Conservation (phyloP, 2,329 filamentous ascomycete genomes). For the Trichoderma gracile region DNA sequence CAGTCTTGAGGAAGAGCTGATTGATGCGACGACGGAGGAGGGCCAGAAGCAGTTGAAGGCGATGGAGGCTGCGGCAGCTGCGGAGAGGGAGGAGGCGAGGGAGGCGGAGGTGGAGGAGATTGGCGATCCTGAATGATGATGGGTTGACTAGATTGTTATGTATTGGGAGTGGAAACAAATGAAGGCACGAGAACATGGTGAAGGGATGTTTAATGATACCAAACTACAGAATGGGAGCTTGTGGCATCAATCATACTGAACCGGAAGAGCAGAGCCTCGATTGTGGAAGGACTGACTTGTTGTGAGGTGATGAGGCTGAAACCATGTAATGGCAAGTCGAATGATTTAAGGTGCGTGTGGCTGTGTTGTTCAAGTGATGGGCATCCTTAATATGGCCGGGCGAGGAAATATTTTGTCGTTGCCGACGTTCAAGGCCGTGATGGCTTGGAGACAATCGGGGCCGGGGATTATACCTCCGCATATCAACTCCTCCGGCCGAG, state of each 20-base stretch:
- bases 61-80: conserved; percentile 53
- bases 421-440: too few relatives aligned
- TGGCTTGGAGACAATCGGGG: too few relatives aligned
- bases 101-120: background rate
- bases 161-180: too few relatives aligned
- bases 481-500: too few relatives aligned
- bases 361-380: background rate
- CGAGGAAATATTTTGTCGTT: too few relatives aligned
- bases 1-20: conserved; percentile 88
- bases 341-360: background rate
- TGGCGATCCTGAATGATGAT: conserved; percentile 42
- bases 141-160: too few relatives aligned
- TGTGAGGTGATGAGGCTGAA: background rate
- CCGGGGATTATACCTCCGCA: too few relatives aligned
- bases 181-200: background rate
- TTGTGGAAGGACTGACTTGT: background rate
- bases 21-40: conserved; percentile 90
- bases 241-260: background rate
- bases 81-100: conserved; percentile 26
- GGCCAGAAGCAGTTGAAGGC: conserved; percentile 76
- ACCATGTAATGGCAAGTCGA: background rate
- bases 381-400: background rate
- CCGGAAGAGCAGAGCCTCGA: background rate
- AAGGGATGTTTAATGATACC: conserved; percentile 1
- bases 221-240: background rate